Percentiles rank a stretch among this genome's conserved stretches.
Conservation (phyloP, 352 stramenopile genomes). For the Globisporangium lucens region DNA sequence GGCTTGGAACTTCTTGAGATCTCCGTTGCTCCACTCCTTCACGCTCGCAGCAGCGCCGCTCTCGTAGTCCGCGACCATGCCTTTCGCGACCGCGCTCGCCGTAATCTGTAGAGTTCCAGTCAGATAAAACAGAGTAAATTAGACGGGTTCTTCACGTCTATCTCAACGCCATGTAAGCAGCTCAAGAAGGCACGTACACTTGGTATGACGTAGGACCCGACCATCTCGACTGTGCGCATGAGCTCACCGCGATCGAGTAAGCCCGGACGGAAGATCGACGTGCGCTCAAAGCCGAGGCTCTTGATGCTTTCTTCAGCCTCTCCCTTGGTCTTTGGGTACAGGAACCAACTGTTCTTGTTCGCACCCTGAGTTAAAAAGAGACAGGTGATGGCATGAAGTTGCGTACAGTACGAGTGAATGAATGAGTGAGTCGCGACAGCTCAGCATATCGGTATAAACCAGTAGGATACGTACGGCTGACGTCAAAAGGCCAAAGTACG, state of each 20-base stretch:
- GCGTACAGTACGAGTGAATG: not conserved
- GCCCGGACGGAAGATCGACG: slow-evolving; percentile 54
- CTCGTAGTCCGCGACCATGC: slow-evolving; percentile 73
- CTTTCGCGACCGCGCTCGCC: slow-evolving; percentile 48
- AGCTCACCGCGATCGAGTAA: slow-evolving; percentile 60
- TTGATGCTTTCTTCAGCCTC: slow-evolving; percentile 67
- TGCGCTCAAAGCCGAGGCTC: slow-evolving; percentile 48
- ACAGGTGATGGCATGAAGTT: not conserved
- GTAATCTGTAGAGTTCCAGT: slow-evolving; percentile 32
- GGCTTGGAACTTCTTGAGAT: slow-evolving; percentile 51
- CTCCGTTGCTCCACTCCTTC: slow-evolving; percentile 47
- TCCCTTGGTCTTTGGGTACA: slow-evolving; percentile 78
- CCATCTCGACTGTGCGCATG: slow-evolving; percentile 47
- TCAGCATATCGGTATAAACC: not conserved
- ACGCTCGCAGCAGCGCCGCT: slow-evolving; percentile 28
- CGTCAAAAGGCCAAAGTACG: slow-evolving; percentile 69
- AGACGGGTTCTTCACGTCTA: not conserved
- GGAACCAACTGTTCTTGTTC: slow-evolving; percentile 75
- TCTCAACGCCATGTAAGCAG: not conserved
- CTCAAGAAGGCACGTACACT: slow-evolving; percentile 32
- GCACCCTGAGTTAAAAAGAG: slow-evolving; percentile 23
- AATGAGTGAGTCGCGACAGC: not conserved
- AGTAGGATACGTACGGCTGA: slow-evolving; percentile 33
- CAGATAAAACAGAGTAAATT: not conserved
- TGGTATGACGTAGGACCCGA: slow-evolving; percentile 46